These are phyloP conservation scores for Zymoseptoria tritici DNA, from an alignment of 2,329 filamentous ascomycete genomes.

Conservation along the genomic window DNA sequence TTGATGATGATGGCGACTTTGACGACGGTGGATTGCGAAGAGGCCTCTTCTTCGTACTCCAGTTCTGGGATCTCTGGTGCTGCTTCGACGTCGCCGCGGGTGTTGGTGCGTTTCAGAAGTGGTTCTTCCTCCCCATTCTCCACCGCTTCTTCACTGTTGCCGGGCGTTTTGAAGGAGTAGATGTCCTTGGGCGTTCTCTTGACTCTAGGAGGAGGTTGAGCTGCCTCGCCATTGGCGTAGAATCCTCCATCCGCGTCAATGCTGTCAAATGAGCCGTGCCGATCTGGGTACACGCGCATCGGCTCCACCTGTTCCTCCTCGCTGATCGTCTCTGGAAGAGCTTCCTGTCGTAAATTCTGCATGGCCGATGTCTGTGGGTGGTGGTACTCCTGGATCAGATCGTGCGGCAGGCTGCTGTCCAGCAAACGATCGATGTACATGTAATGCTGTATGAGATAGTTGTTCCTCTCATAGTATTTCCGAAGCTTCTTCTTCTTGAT, in stretches of 20 bases:
- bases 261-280: conserved; percentile 18
- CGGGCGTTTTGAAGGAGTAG: conserved; percentile 54
- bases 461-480: conserved; percentile 81
- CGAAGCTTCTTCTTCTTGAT: conserved; percentile 71
- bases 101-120: conserved; percentile 21
- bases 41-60: conserved; percentile 60
- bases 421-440: conserved; percentile 86
- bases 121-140: conserved; percentile 30
- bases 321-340: conserved; percentile 66
- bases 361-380: conserved; percentile 35
- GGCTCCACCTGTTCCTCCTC: conserved; percentile 48
- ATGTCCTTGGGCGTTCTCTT: conserved; percentile 80
- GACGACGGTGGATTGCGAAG: conserved; percentile 68
- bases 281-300: conserved; percentile 15
- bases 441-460: conserved; percentile 83
- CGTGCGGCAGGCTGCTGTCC: conserved; percentile 86
- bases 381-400: conserved; percentile 84
- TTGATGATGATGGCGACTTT: conserved; percentile 85
- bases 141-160: conserved; percentile 49
- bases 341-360: conserved; percentile 23
- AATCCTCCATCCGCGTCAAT: conserved; percentile 16
- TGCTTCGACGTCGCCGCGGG: conserved; percentile 5
- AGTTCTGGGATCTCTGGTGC: conserved; percentile 59
- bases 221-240: conserved; percentile 15
- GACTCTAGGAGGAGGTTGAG: conserved; percentile 39